Base-by-base conservation (phyloP, 176 grass and related monocot genomes). In the Carex littledalei region DNA sequence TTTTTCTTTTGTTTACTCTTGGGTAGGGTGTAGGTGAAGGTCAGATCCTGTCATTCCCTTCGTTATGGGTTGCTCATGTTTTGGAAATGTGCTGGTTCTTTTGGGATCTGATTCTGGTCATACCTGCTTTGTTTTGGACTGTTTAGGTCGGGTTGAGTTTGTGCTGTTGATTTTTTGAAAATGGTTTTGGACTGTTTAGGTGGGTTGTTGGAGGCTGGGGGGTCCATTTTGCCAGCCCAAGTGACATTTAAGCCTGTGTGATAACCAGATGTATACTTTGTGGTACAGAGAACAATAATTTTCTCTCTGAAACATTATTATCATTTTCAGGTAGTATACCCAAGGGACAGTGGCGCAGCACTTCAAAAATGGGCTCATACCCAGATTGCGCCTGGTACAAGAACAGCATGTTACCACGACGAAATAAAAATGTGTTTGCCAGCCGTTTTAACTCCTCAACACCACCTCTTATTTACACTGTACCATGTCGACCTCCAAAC, bases 401-500 rank as follows among this genome's bases (percentile, higher is more conserved):
- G 91, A 87, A 92, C 91, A 71, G 89, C 93, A 41, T 95, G 90
- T 74, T 99, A 99, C 43, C 96, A 99, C 75, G 96, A 99, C 85
- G 96, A 99, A 90, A 85, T 99, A 87, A 99, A 95, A 86, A 90
- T 99, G 79, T 94, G 88, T 84, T 88, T 99, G 54, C 93, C 96
- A 57, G 85, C 91, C 78, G 86, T 99, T 91, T 91, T 99, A 86
- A 88, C 93, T 71, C 93, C 91, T 69, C 96, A 99, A 79, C 91
- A 99, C 77, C 96, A 99, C 90, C 93, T 99, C 50, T 81, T 99
- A 39, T 99, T 99, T 89, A 99, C 93, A 21, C 89, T 99, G 82
- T 99, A 91, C 80, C 96, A 99, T 87, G 81, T 95, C 43, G 96
- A 99, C 83, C 93, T 99, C 72, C 96, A 94, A 89, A 99, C 88